A percentile compares a stretch with the other conserved stretches of the same genome.
These are phyloP conservation scores for Lachnellula hyalina DNA, from an alignment of 2,329 filamentous ascomycete genomes.

Conservation along the genomic window DNA sequence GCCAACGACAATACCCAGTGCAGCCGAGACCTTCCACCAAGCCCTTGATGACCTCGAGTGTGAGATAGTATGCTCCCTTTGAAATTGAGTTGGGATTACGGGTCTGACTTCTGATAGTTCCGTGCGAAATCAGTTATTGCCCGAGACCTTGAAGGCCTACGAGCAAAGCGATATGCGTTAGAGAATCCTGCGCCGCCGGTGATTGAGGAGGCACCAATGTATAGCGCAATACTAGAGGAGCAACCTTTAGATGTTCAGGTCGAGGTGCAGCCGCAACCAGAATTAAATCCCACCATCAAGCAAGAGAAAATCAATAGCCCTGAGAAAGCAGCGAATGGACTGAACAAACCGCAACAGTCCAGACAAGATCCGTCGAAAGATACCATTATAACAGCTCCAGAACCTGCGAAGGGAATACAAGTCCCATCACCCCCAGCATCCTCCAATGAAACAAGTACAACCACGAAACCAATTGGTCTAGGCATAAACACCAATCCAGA, in stretches of 20 bases:
- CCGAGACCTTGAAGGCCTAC: slow-evolving; percentile 44
- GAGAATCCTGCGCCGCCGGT: slow-evolving; percentile 24
- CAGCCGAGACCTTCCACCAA: slow-evolving; percentile 37
- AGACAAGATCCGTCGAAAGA: slow-evolving; percentile 16
- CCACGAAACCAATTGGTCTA: slow-evolving; percentile 19
- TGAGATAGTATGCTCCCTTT: slow-evolving; percentile 45
- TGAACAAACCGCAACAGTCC: neutral
- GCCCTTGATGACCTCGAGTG: slow-evolving; percentile 52
- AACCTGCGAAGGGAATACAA: slow-evolving; percentile 10
- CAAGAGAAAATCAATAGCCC: slow-evolving; percentile 16
- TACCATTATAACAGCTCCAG: neutral
- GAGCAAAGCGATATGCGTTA: slow-evolving; percentile 24
- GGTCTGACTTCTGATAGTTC: slow-evolving; percentile 32
- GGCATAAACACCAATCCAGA: slow-evolving; percentile 22
- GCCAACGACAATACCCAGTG: slow-evolving; percentile 23
- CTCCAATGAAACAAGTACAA: slow-evolving; percentile 7
- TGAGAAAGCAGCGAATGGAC: slow-evolving; percentile 5
- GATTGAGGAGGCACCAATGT: slow-evolving; percentile 5
- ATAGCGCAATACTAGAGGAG: slow-evolving; percentile 22
- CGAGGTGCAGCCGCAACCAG: neutral
- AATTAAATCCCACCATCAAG: slow-evolving; percentile 16
- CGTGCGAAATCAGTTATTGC: slow-evolving; percentile 50
- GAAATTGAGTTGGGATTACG: neutral
- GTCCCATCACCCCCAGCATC: slow-evolving; percentile 21
- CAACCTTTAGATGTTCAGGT: neutral